phyloP scores from a whole-genome alignment of 2,329 filamentous ascomycete species.

The Aspergillus ochraceus region DNA sequence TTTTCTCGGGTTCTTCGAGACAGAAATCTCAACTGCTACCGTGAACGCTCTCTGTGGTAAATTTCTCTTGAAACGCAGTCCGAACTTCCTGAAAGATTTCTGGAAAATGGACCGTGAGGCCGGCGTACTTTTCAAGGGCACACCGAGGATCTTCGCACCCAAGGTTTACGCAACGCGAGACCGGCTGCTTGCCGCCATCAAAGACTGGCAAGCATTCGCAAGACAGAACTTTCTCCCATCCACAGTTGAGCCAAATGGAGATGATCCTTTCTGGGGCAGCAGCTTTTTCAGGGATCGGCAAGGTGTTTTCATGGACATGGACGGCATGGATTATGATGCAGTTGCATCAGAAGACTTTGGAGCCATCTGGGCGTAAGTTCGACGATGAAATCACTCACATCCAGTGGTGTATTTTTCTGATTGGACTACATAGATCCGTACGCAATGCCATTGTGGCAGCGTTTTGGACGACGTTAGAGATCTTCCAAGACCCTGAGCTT shows the following conservation, averaged over 20 bases:
- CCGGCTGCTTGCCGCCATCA: slow-evolving; percentile 5
- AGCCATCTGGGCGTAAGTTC: slow-evolving; percentile 23
- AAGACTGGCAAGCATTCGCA: slow-evolving; percentile 21
- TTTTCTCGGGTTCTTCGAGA: neutral
- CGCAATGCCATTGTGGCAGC: neutral
- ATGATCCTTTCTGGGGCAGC: neutral
- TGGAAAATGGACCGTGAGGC: slow-evolving; percentile 9
- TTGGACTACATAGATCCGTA: neutral
- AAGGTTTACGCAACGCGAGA: slow-evolving; percentile 11
- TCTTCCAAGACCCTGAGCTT: neutral
- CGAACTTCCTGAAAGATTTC: neutral
- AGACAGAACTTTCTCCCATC: slow-evolving; percentile 16
- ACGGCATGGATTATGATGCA: slow-evolving; percentile 15
- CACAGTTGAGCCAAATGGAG: slow-evolving; percentile 13
- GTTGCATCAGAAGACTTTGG: slow-evolving; percentile 36
- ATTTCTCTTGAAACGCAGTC: neutral
- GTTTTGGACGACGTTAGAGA: neutral
- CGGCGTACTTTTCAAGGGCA: slow-evolving; percentile 18
- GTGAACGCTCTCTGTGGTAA: neutral
- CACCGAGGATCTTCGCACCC: slow-evolving; percentile 16
- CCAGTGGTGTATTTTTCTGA: neutral
- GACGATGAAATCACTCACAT: neutral
- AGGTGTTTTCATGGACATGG: neutral
- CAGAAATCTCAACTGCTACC: neutral
- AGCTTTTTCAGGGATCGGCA: slow-evolving; percentile 12